Percentiles rank a stretch among this genome's conserved stretches.
Conservation (phyloP, 495 filamentous ascomycete genomes). For the Aspergillus taichungensis region DNA sequence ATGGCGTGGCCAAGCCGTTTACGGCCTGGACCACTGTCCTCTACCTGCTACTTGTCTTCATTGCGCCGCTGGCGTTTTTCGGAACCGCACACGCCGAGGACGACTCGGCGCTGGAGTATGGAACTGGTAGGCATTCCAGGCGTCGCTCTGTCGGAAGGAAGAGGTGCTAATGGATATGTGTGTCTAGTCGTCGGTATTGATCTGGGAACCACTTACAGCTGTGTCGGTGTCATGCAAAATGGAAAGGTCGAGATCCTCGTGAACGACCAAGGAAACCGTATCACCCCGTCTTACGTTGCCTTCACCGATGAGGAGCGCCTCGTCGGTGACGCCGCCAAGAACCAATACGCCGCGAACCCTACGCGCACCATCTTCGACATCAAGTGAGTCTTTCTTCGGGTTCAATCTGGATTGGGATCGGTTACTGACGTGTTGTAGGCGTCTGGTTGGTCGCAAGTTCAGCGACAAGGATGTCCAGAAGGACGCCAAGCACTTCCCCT, state of each 20-base stretch:
- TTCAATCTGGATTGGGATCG: neutral
- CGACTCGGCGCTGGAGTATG: slow-evolving; percentile 61
- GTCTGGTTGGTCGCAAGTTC: slow-evolving; percentile 85
- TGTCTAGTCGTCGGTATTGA: slow-evolving; percentile 86
- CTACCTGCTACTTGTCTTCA: slow-evolving; percentile 77
- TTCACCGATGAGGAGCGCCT: slow-evolving; percentile 97
- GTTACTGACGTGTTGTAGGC: slow-evolving; percentile 42
- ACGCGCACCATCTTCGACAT: slow-evolving; percentile 82
- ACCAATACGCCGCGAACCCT: slow-evolving; percentile 95
- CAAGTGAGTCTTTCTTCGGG: slow-evolving; percentile 53
- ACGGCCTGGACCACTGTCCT: slow-evolving; percentile 63
- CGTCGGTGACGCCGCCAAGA: slow-evolving; percentile 98
- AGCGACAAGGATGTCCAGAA: slow-evolving; percentile 75
- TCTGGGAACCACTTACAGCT: slow-evolving; percentile 78
- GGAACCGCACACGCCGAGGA: slow-evolving; percentile 68
- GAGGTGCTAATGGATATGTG: slow-evolving; percentile 3
- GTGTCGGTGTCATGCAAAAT: slow-evolving; percentile 98
- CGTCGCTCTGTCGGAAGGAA: slow-evolving; percentile 4
- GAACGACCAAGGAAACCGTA: slow-evolving; percentile 98
- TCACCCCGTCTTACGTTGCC: slow-evolving; percentile 96
- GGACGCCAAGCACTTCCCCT: slow-evolving; percentile 87
- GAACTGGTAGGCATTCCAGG: slow-evolving; percentile 44
- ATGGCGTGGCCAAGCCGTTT: slow-evolving; percentile 41
- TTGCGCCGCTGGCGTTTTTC: slow-evolving; percentile 66
- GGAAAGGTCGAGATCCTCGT: slow-evolving; percentile 97